Evolutionary conservation across 1,284 basidiomycete species (phyloP).

Genomic region (Kwoniella shivajii): DNA sequence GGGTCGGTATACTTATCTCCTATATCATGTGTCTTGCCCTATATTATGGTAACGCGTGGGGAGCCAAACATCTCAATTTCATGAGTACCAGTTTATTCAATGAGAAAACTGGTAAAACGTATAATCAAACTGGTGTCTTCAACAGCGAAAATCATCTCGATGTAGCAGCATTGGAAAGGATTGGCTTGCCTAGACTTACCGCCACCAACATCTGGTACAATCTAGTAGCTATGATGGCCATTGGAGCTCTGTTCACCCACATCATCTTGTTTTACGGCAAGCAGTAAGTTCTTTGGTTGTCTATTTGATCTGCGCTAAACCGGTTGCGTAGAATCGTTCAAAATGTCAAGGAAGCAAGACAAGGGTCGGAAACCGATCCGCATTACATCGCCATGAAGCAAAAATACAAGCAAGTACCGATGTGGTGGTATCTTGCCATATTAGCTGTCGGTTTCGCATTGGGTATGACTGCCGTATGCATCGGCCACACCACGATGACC

Average conservation of each 20-base stretch:
- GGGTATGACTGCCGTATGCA: conserved; percentile 26
- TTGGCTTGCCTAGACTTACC: conserved; percentile 36
- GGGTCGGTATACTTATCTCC: conserved; percentile 31
- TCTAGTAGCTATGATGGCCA: conserved; percentile 57
- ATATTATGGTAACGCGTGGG: conserved; percentile 39
- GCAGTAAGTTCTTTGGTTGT: conserved; percentile 5
- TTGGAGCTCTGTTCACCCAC: conserved; percentile 69
- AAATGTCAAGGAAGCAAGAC: conserved; percentile 58
- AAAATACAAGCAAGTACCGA: conserved; percentile 40
- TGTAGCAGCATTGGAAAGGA: conserved; percentile 29
- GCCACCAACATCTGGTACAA: conserved; percentile 61
- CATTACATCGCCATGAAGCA: conserved; percentile 55
- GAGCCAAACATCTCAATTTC: conserved; percentile 16
- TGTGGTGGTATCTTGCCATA: conserved; percentile 35
- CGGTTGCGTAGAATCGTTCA: conserved; percentile 35
- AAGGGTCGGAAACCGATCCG: conserved; percentile 60
- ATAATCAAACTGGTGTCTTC: conserved; percentile 56
- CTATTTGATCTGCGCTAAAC: background rate
- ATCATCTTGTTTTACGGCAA: conserved; percentile 45
- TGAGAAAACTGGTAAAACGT: conserved; percentile 15
- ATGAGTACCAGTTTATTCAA: conserved; percentile 19
- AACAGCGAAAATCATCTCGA: conserved; percentile 26
- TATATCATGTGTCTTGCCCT: conserved; percentile 29
- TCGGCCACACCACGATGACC: conserved; percentile 25
- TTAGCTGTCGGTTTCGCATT: conserved; percentile 23